Base-by-base conservation (phyloP, 2,329 filamentous ascomycete genomes). In the Aspergillus fumigatus region DNA sequence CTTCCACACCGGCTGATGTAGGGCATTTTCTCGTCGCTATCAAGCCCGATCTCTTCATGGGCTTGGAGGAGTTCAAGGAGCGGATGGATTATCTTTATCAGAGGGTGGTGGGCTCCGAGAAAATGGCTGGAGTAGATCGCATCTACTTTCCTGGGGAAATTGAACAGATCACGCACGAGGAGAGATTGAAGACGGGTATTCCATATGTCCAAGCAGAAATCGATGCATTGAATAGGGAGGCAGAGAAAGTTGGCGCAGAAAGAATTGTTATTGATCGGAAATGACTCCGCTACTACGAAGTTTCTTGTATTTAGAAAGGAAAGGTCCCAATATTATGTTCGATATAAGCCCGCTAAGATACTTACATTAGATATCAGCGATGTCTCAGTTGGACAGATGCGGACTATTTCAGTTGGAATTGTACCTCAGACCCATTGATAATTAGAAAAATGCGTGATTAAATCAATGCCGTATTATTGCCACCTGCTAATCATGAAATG, bases 11-110 rank as follows among this genome's bases (percentile, higher is more conserved):
- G 1, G 85, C 87, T 0, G 85, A 91, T 64, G 88, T 91, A 0
- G 88, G 89, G 0, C 89, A 92, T 68, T 90, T 91, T 59, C 69
- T 92, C 1, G 75, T 90, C 1, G 87, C 83, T 0, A 73, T 92
- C 62, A 89, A 88, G 67, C 88, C 88, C 0, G 88, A 92, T 61
- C 74, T 92, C 21, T 92, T 92, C 59, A 84, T 92, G 81, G 79
- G 79, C 52, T 60, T 88, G 57, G 84, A 88, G 1, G 87, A 90
- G 45, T 92, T 92, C 67, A 83, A 83, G 29, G 79, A 66, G 23
- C 67, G 80, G 21, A 84, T 85, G 81, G 80, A 84, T 54, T 81
- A 82, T 69, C 68, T 85, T 25, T 83, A 84, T 62, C 72, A 78
- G 59, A 70, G 80, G n/a, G 82, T 84, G 2, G 74, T 81, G 19